Evolutionary conservation across 2,329 filamentous ascomycete species (phyloP).

Genomic region (Fusarium sp.): DNA sequence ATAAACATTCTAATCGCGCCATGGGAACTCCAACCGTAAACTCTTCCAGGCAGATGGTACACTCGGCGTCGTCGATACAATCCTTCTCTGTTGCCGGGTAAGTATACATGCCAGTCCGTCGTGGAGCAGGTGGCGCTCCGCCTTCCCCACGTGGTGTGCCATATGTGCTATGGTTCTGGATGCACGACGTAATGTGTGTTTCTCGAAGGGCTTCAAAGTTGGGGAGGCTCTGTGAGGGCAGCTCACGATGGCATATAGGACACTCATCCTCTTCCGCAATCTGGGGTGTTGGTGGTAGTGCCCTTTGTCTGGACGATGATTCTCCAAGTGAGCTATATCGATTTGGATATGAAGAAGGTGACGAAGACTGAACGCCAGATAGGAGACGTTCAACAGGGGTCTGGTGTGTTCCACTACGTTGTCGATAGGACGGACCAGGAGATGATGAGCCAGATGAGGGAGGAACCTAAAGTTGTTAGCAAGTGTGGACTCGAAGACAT

Average conservation of each 20-base stretch:
- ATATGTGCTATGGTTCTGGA: conserved; percentile 66
- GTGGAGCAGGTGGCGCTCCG: conserved; percentile 49
- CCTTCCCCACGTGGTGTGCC: conserved; percentile 48
- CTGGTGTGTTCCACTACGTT: conserved; percentile 49
- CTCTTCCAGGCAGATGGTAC: conserved; percentile 76
- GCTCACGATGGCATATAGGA: conserved; percentile 79
- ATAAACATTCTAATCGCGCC: conserved; percentile 76
- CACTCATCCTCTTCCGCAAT: conserved; percentile 82
- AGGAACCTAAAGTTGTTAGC: conserved; percentile 22
- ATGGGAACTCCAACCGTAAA: conserved; percentile 72
- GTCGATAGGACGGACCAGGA: conserved; percentile 44
- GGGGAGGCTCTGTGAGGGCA: conserved; percentile 68
- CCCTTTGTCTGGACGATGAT: conserved; percentile 54
- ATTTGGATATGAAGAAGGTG: conserved; percentile 47
- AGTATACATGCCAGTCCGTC: conserved; percentile 71
- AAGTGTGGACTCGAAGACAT: neutral
- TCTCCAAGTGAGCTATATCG: conserved; percentile 49
- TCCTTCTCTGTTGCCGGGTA: conserved; percentile 76
- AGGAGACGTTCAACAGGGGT: conserved; percentile 56
- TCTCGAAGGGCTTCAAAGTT: conserved; percentile 68
- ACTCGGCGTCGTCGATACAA: conserved; percentile 75
- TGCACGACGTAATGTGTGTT: conserved; percentile 69
- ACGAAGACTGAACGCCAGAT: conserved; percentile 50
- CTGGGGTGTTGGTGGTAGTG: conserved; percentile 59
- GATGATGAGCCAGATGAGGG: conserved; percentile 36